Percentiles rank a stretch among this genome's conserved stretches.
Evolutionary conservation across 257 asterid species (phyloP).

Genomic region (Paraleonurus japonicus): DNA sequence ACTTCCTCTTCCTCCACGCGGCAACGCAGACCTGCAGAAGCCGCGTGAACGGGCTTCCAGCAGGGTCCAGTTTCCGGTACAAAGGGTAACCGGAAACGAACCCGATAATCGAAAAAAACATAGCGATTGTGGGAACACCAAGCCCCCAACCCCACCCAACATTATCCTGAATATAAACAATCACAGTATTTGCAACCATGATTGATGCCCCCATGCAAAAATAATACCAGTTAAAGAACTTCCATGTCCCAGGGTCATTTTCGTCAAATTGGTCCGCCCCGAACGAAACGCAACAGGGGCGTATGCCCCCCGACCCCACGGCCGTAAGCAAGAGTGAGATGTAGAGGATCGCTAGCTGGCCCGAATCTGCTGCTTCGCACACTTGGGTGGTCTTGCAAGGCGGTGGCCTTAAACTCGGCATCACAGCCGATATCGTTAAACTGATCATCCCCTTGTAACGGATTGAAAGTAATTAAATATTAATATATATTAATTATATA

Average conservation of each 20-base stretch:
- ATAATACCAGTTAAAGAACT: constrained; percentile 94
- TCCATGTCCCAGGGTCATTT: constrained; percentile 73
- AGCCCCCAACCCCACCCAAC: constrained; percentile 95
- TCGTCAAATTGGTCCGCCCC: constrained; percentile 94
- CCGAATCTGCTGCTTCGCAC: constrained; percentile 60
- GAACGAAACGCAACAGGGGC: constrained; percentile 87
- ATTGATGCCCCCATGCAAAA: constrained; percentile 89
- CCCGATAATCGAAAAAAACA: constrained; percentile 61
- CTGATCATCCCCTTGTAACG: constrained; percentile 85
- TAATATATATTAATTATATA: too few relatives aligned
- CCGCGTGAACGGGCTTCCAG: constrained; percentile 95
- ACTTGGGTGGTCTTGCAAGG: constrained; percentile 40
- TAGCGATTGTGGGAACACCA: constrained; percentile 69
- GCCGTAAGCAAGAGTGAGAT: constrained; percentile 70
- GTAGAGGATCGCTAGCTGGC: constrained; percentile 73
- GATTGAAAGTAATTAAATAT: too few relatives aligned
- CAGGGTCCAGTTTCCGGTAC: constrained; percentile 71
- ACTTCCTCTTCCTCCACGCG: constrained; percentile 66
- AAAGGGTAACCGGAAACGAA: constrained; percentile 72
- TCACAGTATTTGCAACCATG: constrained; percentile 72
- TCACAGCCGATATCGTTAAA: constrained; percentile 63
- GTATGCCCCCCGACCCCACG: constrained; percentile 77
- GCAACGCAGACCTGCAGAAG: constrained; percentile 77
- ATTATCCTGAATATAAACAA: constrained; percentile 76
- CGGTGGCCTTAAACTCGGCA: constrained; percentile 74